phyloP scores from a whole-genome alignment of 2,329 filamentous ascomycete genomes.

The Diaporthe vaccinii region DNA sequence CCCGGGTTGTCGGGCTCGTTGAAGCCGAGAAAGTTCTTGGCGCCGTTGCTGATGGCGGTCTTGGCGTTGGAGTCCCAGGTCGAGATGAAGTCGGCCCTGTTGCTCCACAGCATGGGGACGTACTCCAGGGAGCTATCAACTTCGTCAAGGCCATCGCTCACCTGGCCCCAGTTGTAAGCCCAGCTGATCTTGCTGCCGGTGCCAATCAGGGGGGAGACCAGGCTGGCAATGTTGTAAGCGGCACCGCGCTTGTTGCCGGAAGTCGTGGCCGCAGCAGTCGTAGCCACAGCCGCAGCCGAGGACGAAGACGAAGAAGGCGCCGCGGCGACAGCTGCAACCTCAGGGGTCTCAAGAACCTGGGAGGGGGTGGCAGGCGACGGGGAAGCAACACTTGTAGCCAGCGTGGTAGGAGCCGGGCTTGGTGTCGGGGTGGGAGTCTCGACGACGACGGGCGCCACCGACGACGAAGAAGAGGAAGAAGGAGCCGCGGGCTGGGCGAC shows the following conservation, averaged over 20 bases:
- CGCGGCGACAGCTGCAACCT: constrained; percentile 16
- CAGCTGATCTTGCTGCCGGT: constrained; percentile 63
- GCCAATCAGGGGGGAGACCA: constrained; percentile 65
- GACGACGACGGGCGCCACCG: constrained; percentile 31
- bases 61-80: constrained; percentile 66
- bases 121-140: constrained; percentile 60
- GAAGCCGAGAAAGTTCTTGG: constrained; percentile 73
- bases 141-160: constrained; percentile 55
- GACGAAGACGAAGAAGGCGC: constrained; percentile 31
- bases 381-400: constrained; percentile 34
- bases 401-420: constrained; percentile 33
- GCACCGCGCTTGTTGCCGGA: constrained; percentile 73
- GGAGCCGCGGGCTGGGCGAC: neutral
- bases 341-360: constrained; percentile 25
- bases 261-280: constrained; percentile 44
- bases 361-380: constrained; percentile 40
- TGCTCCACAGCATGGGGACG: constrained; percentile 78
- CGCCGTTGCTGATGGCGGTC: constrained; percentile 65
- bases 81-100: constrained; percentile 56
- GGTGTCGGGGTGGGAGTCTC: constrained; percentile 39
- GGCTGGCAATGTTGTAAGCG: constrained; percentile 72
- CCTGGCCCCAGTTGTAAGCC: constrained; percentile 78
- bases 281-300: constrained; percentile 42
- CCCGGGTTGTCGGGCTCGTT: constrained; percentile 76
- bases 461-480: neutral